Evolutionary conservation across 768 basidiomycete species (phyloP), one percentile per base, ranked within the genome.

Genomic region (Nidularia pulvinata): DNA sequence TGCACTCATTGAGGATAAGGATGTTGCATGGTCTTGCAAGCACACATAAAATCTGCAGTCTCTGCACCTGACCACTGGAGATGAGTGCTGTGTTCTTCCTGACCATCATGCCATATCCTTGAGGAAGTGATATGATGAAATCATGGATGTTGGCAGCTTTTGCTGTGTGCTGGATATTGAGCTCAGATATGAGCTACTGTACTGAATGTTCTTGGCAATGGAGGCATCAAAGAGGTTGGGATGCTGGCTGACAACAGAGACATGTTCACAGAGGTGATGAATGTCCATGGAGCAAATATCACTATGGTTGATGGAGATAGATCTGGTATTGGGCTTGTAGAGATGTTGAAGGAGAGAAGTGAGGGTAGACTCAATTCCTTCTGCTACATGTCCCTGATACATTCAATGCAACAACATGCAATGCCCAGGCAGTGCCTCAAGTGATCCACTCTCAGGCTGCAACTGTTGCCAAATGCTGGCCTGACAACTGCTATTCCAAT

Each of bases 51-150:
- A 98, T 94, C 65, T 91, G 89, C 14, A 98, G 74, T 6, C 96
- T 83, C 71, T 98, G 96, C 1, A 93, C 94, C 64, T 98, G 96
- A 0, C 96, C 96, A 16, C 96, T 96, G 0, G 93, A 95, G 53
- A 98, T 83, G 43, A 94, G 78, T n/a, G 81, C 73, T 0, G 93
- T 96, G 67, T 95, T 95, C 74, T 96, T 94, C 44, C 96, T 95
- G 2, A 98, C 78, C 44, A 78, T 66, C 0, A 94, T 97, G 47
- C 93, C 86, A 72, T 98, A 98, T 1, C 91, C 94, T 34, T 89
- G 77, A 0, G 91, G 91, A 0, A 96, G 77, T 2, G 73, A 70
- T 74, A 82, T 77, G 45, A 46, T 46, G 45, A 46, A 46, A 7
- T 46, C 45, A 25, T 46, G 19, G 10, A 46, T 19, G 45, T 46